Evolutionary conservation across 108 stramenopile species (phyloP), one percentile per base, ranked within the genome.

Genomic region (Discostella pseudostelligera): DNA sequence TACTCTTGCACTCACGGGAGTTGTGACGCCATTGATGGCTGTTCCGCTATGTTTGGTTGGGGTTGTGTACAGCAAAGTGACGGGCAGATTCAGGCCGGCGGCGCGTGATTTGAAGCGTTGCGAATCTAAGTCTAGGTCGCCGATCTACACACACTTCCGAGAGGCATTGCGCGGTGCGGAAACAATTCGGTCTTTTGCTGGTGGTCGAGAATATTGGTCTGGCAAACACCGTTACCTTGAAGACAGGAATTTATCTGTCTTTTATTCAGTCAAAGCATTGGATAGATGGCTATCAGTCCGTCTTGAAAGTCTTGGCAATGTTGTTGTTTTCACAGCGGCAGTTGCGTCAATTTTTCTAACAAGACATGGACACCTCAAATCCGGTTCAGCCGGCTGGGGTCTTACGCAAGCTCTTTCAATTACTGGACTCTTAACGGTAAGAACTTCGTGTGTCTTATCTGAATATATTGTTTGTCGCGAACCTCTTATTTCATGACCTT

Each of bases 71-170:
- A 45, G 62, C 7, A 78, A 76, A 37, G 65, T 83, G 8, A 67
- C 87, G 81, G 46, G 48, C 1, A 59, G 70, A 25, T 96, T 91
- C 67, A 70, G 94, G 20, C 79, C 85, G 4, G 85, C 87, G 0
- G 87, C 90, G 24, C 79, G 92, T 16, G 88, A 93, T 58, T 66
- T 92, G 80, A 93, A 95, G 74, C 84, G 94, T 22, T 71, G 73
- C 8, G 97, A 98, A 66, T 70, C 91, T 12, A 86, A 87, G 35
- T 87, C 83, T 6, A 59, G 96, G 55, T 92, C 93, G 11, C 98
- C 98, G 2, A 90, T 99, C 20, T 97, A 95, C 71, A 93, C 92
- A 28, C 95, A 97, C 67, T 97, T 99, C 69, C 61, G 84, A 3
- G 96, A 99, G 78, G 91, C 96, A 16, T 71, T 97, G 22, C 69